phyloP scores from a whole-genome alignment of 164 flowering plant genomes.

The Nelumbo lutea region DNA sequence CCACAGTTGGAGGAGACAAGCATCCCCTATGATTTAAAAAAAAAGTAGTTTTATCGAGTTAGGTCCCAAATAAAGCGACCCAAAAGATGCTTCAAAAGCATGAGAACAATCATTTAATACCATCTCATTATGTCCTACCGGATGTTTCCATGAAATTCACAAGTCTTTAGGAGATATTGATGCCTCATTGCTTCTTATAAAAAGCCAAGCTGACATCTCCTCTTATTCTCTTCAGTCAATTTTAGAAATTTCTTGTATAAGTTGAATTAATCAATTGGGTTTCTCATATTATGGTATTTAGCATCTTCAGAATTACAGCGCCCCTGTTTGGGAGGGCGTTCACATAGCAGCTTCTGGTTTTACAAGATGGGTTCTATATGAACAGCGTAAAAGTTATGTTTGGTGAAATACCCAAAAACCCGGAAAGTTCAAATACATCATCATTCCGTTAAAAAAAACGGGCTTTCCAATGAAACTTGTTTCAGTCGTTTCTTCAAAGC shows the following conservation, averaged over 20 bases:
- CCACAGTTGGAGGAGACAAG: no score
- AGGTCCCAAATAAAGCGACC: constrained; percentile 9
- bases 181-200: neutral
- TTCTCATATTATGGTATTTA: no score
- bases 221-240: neutral
- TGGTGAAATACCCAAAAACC: constrained; percentile 26
- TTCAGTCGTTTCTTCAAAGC: no score
- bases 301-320: no score
- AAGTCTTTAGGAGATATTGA: neutral
- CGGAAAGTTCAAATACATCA: neutral
- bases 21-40: no score
- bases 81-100: constrained; percentile 13
- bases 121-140: constrained; percentile 9
- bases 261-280: no score
- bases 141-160: constrained; percentile 8
- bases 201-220: neutral
- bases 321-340: no score
- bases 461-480: no score
- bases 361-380: neutral
- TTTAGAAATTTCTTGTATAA: no score
- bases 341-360: no score
- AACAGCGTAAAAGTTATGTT: constrained; percentile 18
- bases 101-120: constrained; percentile 12
- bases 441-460: neutral
- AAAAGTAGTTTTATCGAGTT: neutral